Conservation (phyloP, 2,329 filamentous ascomycete genomes). For the Byssochlamys sp. region DNA sequence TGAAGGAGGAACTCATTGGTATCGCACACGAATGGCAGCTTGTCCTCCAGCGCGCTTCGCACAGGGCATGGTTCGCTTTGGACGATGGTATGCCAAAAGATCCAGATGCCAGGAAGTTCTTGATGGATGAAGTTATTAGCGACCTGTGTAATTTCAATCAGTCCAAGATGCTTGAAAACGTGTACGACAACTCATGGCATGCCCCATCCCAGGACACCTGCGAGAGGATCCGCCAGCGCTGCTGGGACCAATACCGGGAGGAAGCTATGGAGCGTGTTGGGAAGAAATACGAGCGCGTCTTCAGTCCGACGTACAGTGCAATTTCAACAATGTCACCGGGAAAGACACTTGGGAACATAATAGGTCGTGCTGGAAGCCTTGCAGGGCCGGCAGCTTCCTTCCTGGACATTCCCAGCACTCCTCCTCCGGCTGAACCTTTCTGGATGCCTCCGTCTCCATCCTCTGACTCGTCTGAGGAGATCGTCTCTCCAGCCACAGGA, state of each 20-base stretch:
- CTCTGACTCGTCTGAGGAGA: neutral
- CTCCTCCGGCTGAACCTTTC: neutral
- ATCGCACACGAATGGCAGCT: slow-evolving; percentile 17
- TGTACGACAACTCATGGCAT: slow-evolving; percentile 7
- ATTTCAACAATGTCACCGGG: neutral
- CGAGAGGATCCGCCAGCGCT: slow-evolving; percentile 10
- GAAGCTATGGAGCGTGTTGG: slow-evolving; percentile 4
- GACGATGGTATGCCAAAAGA: slow-evolving; percentile 9
- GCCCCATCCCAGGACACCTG: slow-evolving; percentile 14
- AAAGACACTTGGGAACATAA: slow-evolving; percentile 5
- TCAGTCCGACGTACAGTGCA: slow-evolving; percentile 7
- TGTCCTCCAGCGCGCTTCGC: slow-evolving; percentile 17
- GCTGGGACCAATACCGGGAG: slow-evolving; percentile 7
- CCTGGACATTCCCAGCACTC: slow-evolving; percentile 1
- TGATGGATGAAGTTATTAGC: slow-evolving; percentile 11
- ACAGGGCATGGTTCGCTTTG: slow-evolving; percentile 19
- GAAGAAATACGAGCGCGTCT: slow-evolving; percentile 11
- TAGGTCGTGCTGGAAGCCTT: slow-evolving; percentile 1
- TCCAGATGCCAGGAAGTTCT: slow-evolving; percentile 6
- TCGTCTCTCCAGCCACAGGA: neutral
- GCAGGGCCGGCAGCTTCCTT: neutral
- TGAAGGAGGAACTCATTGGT: slow-evolving; percentile 4
- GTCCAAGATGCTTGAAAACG: slow-evolving; percentile 9
- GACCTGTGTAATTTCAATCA: slow-evolving; percentile 16
- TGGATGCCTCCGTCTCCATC: neutral